Evolutionary conservation across 2,329 filamentous ascomycete genomes (phyloP), one percentile per base, ranked within the genome.

Genomic region (Dryadomyces quercivorus): DNA sequence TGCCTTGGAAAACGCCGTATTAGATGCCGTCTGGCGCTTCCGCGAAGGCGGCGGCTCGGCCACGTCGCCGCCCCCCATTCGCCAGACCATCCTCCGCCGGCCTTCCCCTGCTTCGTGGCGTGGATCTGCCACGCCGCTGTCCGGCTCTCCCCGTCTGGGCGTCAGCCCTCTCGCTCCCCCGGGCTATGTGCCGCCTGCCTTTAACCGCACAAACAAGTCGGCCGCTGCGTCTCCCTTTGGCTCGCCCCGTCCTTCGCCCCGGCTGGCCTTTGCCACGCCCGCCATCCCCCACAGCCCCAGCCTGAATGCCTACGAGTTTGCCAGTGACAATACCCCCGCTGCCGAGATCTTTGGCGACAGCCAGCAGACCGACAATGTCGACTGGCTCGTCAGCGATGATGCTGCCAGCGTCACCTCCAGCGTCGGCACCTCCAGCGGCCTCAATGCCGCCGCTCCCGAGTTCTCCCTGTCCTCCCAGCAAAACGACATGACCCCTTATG

Each of bases 101-200:
- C 84, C 88, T 10, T 97, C 93, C 44, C 93, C 93, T 50, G 91
- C 93, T 50, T 90, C 92, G 49, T 97, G 93, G 92, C 89, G 92
- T 77, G 65, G 86, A 59, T 81, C 86, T 43, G 80, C 83, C 10
- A 96, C 92, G 38, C 90, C 92, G 50, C 70, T 90, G 36, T 86
- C 82, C 34, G 87, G 88, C 42, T 95, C 90, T 49, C 91, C 91
- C 60, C 83, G 89, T 53, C 79, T 89, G 54, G 84, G 82, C 40
- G 86, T 89, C 49, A 90, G 86, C 62, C 88, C 89, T n/a, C 81
- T 90, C 49, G 86, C 86, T 56, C 88, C 88, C 45, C 87, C 89
- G 7, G 89, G 89, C 60, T 89, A 94, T 64, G 81, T 88, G 44
- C 86, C 88, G 31, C 84, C 86, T 51, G 83, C 80, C 54, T 89